Conservation (phyloP, 2,329 filamentous ascomycete species). For the Nemania serpens region DNA sequence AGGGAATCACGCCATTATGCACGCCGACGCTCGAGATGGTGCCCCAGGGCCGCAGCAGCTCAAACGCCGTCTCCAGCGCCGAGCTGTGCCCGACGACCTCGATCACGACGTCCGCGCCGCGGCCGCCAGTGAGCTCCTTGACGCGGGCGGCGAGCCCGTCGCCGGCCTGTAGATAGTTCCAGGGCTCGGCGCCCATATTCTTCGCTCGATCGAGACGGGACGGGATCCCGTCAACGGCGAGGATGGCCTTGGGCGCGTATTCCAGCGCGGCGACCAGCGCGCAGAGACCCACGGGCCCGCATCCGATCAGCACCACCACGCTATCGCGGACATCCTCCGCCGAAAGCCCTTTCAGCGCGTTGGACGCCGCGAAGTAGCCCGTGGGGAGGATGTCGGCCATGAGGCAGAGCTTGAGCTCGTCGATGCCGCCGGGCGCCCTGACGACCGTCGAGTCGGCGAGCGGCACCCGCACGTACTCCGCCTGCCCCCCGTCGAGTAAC, state of each 20-base stretch:
- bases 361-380: slow-evolving; percentile 25
- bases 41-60: slow-evolving; percentile 25
- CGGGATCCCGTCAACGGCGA: slow-evolving; percentile 23
- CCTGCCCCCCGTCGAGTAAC: slow-evolving; percentile 26
- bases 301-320: slow-evolving; percentile 25
- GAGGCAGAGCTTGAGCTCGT: slow-evolving; percentile 21
- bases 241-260: slow-evolving; percentile 20
- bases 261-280: slow-evolving; percentile 27
- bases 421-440: slow-evolving; percentile 19
- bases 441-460: slow-evolving; percentile 25
- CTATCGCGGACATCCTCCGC: slow-evolving; percentile 13
- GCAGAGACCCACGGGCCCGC: slow-evolving; percentile 27
- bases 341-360: slow-evolving; percentile 11
- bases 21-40: slow-evolving; percentile 27
- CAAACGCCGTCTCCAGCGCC: slow-evolving; percentile 25
- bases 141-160: slow-evolving; percentile 19
- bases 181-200: slow-evolving; percentile 21
- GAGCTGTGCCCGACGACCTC: slow-evolving; percentile 27
- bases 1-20: slow-evolving; percentile 23
- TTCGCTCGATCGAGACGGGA: slow-evolving; percentile 17
- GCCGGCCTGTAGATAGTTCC: slow-evolving; percentile 19
- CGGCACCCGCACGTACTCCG: slow-evolving; percentile 26
- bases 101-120: slow-evolving; percentile 26
- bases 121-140: slow-evolving; percentile 20
- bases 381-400: slow-evolving; percentile 30